These are phyloP conservation scores for Cryptococcus amylolentus DNA, from an alignment of 1,284 basidiomycete species.

Conservation along the genomic window DNA sequence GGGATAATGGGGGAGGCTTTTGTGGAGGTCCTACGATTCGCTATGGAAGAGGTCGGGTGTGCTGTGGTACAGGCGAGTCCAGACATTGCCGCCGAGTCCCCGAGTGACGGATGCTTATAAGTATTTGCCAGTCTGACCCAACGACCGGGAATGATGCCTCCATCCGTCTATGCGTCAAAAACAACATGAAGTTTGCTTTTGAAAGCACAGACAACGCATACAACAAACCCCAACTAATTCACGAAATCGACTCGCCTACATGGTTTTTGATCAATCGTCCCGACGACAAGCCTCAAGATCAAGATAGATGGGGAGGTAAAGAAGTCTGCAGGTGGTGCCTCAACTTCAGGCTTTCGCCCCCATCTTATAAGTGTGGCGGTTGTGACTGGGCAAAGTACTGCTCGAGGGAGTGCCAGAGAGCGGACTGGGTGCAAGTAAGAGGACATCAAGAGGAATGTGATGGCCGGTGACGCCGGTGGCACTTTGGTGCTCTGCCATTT, in stretches of 20 bases:
- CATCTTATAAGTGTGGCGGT: conserved; percentile 19
- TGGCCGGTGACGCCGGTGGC: too few species aligned
- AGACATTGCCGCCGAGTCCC: not conserved
- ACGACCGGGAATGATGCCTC: conserved; percentile 36
- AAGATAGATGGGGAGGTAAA: conserved; percentile 33
- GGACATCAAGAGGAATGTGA: conserved; percentile 42
- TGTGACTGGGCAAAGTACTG: conserved; percentile 48
- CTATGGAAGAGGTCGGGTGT: conserved; percentile 44
- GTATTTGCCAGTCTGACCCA: conserved; percentile 31
- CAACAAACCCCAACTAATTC: conserved; percentile 36
- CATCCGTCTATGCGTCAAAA: conserved; percentile 36
- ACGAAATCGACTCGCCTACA: conserved; percentile 34
- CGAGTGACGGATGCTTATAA: not conserved
- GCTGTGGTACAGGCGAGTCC: conserved; percentile 23
- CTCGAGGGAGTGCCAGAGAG: conserved; percentile 42
- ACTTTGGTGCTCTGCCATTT: too few species aligned
- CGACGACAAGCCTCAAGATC: conserved; percentile 7
- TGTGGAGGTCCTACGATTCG: conserved; percentile 43
- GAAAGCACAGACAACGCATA: conserved; percentile 26
- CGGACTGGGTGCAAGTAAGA: conserved; percentile 35
- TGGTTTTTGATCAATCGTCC: conserved; percentile 33
- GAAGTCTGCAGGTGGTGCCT: conserved; percentile 43
- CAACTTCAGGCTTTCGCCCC: conserved; percentile 25
- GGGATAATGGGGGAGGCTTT: conserved; percentile 46
- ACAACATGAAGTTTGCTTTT: conserved; percentile 27